Percentiles rank a stretch among this genome's conserved stretches.
Evolutionary conservation across 2,329 filamentous ascomycete species (phyloP).

Genomic region (Mycosphaerella sp.): DNA sequence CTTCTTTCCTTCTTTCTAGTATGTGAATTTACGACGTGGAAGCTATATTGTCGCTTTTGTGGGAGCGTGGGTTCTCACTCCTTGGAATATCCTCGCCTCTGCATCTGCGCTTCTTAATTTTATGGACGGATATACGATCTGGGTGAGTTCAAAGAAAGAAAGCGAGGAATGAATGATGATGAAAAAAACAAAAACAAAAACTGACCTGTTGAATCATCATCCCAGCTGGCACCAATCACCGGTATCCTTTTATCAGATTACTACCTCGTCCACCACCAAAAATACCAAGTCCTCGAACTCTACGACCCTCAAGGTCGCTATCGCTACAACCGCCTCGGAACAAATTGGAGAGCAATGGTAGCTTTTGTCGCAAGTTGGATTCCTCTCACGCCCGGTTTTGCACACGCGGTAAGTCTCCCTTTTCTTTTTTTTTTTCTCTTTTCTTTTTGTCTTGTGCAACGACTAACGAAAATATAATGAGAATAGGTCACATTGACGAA

Average conservation of each 20-base stretch:
- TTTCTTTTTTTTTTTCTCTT: neutral
- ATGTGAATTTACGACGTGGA: conserved; percentile 36
- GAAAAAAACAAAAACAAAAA: too few relatives aligned
- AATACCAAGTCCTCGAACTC: conserved; percentile 23
- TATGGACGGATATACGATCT: conserved; percentile 39
- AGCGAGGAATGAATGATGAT: too few relatives aligned
- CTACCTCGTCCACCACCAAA: conserved; percentile 22
- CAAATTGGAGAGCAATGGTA: conserved; percentile 24
- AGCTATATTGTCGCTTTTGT: conserved; percentile 38
- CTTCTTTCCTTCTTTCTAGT: conserved; percentile 21
- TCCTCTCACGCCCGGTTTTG: conserved; percentile 23
- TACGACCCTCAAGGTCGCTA: conserved; percentile 25
- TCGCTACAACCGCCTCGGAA: conserved; percentile 21
- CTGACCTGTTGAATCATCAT: neutral
- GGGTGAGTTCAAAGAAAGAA: conserved; percentile 14
- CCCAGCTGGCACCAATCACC: conserved; percentile 36
- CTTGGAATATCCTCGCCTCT: conserved; percentile 40
- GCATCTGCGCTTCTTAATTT: conserved; percentile 40
- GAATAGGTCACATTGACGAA: neutral
- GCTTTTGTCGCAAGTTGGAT: conserved; percentile 22
- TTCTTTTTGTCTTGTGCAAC: too few relatives aligned
- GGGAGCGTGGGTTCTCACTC: conserved; percentile 33
- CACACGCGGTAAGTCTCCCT: conserved; percentile 15
- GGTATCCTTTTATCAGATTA: conserved; percentile 38
- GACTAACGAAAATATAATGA: too few relatives aligned